Base-by-base conservation (phyloP, 2,329 filamentous ascomycete species). In the Exophiala sp. region DNA sequence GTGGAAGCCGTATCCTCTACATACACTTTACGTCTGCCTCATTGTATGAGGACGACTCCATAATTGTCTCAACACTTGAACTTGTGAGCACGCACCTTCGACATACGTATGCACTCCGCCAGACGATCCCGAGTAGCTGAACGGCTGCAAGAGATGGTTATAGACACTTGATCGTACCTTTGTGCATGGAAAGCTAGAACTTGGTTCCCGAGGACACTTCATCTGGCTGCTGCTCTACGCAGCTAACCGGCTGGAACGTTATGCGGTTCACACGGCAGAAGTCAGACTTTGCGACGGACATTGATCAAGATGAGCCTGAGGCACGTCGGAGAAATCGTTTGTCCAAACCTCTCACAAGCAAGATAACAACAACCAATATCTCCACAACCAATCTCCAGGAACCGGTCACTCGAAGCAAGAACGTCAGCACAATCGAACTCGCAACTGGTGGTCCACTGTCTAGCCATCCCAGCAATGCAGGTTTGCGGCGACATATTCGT, bases 301-400 rank as follows among this genome's bases (percentile, higher is more conserved):
- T 41, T 20, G 20, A 14, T 24, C 35, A 55, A 21, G 43, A 43
- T 18, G 54, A 57, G 41, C 38, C 50, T n/a, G 60, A 62, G 33
- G 20, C 54, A 41, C 58, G 55, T 39, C 54, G 58, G n/a, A 50
- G 60, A 42, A 59, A 62, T 21, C 61, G 60, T n/a, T 35, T 64
- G 32, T 64, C 62, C 3, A 64, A 64, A 46, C 62, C 62, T 29
- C 50, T 51, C 3, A 64, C 61, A 20, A 61, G 57, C 47, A 62
- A 55, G 32, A 35, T 52, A 11, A 41, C 48, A 8, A 52, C 44
- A 5, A 54, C 16, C 44, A 18, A 18, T 18, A 21, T 46, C 20
- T 56, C 58, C 11, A 44, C 50, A 18, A 51, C 48, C 24, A 57
- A 40, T 55, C 46, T 60, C 3, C 52, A 47, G 41, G 53, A 54